A percentile compares a stretch with the other conserved stretches of the same genome.
Conservation (phyloP, 148 eudicot genomes). For the Dianthus caryophyllus region DNA sequence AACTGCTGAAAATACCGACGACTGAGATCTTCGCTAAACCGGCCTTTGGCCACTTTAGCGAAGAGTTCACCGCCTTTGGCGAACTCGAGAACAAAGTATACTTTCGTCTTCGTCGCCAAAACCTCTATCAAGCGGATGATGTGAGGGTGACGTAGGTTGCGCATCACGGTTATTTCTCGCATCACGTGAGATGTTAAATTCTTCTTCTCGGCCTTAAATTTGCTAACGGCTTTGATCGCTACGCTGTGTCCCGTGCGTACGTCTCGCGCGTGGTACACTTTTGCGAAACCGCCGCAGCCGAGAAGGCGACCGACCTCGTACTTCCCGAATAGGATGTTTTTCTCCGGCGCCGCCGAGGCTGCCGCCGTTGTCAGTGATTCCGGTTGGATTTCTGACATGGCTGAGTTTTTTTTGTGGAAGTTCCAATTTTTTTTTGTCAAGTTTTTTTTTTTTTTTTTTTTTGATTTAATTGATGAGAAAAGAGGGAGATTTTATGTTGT, state of each 20-base stretch:
- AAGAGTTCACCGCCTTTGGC: conserved; percentile 15
- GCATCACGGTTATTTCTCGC: conserved; percentile 7
- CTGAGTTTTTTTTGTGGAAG: not conserved
- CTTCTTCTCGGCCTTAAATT: not conserved
- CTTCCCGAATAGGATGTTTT: conserved; percentile 11
- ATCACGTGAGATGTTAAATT: not conserved
- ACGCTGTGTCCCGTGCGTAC: not conserved
- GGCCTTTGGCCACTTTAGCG: conserved; percentile 11
- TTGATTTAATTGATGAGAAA: too few species aligned
- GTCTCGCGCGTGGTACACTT: conserved; percentile 14
- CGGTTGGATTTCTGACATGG: conserved; percentile 14
- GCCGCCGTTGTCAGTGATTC: conserved; percentile 9
- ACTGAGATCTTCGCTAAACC: conserved; percentile 15
- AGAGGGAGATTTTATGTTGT: too few species aligned
- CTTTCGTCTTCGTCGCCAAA: conserved; percentile 3
- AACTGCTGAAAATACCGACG: conserved; percentile 5
- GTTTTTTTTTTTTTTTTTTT: too few species aligned
- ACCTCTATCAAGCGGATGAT: conserved; percentile 9
- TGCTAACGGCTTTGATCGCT: conserved; percentile 3
- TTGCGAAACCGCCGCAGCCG: conserved; percentile 9
- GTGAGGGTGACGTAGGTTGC: conserved; percentile 9
- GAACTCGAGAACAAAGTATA: conserved; percentile 2
- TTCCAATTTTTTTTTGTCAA: too few species aligned
- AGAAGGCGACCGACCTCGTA: conserved; percentile 12
- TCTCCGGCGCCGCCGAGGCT: not conserved